Percentiles rank a stretch among this genome's conserved stretches.
These are phyloP conservation scores for Erysimum cheiranthoides DNA, from an alignment of 345 rosid species.

Conservation along the genomic window DNA sequence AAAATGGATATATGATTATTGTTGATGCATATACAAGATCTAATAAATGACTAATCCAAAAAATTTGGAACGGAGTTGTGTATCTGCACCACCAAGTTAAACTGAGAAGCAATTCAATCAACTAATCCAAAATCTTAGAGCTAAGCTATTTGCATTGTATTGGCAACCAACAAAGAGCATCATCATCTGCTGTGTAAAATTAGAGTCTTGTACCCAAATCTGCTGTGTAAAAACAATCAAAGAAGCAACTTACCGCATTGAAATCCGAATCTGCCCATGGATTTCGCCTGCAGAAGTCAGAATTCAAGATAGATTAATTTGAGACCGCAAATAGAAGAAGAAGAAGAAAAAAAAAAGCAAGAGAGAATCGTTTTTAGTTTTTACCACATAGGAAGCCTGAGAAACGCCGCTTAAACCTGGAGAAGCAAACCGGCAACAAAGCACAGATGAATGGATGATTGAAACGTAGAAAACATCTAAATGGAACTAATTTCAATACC, in stretches of 20 bases:
- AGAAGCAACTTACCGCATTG: conserved; percentile 67
- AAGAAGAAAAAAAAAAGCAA: not conserved
- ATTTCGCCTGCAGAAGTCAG: conserved; percentile 61
- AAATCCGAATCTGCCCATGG: conserved; percentile 59
- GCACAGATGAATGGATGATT: not conserved
- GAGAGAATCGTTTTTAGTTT: conserved; percentile 34
- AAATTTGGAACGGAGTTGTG: not conserved
- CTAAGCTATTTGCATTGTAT: not conserved
- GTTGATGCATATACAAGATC: not conserved
- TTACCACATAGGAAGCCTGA: conserved; percentile 78
- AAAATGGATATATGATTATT: not conserved
- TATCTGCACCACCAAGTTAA: not conserved
- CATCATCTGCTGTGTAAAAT: too few relatives aligned
- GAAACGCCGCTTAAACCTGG: conserved; percentile 71
- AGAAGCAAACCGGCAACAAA: conserved; percentile 2
- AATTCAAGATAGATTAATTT: not conserved
- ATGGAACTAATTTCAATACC: conserved; percentile 46
- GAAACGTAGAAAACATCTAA: not conserved
- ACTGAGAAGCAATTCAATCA: not conserved
- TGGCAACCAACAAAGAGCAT: not conserved
- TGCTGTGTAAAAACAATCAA: not conserved
- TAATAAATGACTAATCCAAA: conserved; percentile 4
- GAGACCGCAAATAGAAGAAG: not conserved
- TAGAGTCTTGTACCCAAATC: not conserved
- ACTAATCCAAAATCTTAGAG: not conserved